Evolutionary conservation across 495 filamentous ascomycete species (phyloP).

Genomic region (Jackrogersella minutella): DNA sequence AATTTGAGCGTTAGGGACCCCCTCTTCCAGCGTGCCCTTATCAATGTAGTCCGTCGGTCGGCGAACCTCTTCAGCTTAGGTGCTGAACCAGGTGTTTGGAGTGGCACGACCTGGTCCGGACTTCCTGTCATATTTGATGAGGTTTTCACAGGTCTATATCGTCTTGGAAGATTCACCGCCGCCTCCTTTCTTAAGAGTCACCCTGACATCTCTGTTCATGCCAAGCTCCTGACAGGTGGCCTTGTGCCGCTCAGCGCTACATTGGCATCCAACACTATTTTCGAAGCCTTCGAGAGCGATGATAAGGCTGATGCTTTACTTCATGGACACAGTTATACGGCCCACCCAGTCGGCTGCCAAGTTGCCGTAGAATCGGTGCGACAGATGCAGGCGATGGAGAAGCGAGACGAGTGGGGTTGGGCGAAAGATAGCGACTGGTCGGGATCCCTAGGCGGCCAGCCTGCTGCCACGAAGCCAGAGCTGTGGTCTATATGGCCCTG

Average conservation of each 20-base stretch:
- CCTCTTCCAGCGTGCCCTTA: conserved; percentile 74
- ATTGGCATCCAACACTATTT: conserved; percentile 73
- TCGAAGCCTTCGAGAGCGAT: conserved; percentile 68
- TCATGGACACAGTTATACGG: conserved; percentile 84
- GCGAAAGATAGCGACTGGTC: conserved; percentile 51
- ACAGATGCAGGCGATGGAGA: conserved; percentile 64
- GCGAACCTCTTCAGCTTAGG: conserved; percentile 56
- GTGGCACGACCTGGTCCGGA: conserved; percentile 64
- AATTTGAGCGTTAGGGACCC: conserved; percentile 66
- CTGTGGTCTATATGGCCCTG: conserved; percentile 77
- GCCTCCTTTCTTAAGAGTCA: conserved; percentile 70
- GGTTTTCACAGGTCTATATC: conserved; percentile 83
- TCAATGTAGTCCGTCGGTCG: conserved; percentile 66
- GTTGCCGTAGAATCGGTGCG: conserved; percentile 69
- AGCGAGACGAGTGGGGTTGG: conserved; percentile 59
- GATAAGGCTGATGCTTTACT: conserved; percentile 77
- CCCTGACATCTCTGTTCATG: conserved; percentile 77
- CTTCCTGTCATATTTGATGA: conserved; percentile 81
- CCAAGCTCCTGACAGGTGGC: conserved; percentile 81
- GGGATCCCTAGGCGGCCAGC: neutral
- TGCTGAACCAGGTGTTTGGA: neutral
- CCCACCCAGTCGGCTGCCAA: conserved; percentile 77
- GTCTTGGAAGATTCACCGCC: conserved; percentile 71
- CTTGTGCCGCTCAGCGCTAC: conserved; percentile 77
- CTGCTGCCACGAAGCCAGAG: neutral